These are phyloP conservation scores for Hypoxylon crocopeplum DNA, from an alignment of 495 filamentous ascomycete species.

Conservation along the genomic window DNA sequence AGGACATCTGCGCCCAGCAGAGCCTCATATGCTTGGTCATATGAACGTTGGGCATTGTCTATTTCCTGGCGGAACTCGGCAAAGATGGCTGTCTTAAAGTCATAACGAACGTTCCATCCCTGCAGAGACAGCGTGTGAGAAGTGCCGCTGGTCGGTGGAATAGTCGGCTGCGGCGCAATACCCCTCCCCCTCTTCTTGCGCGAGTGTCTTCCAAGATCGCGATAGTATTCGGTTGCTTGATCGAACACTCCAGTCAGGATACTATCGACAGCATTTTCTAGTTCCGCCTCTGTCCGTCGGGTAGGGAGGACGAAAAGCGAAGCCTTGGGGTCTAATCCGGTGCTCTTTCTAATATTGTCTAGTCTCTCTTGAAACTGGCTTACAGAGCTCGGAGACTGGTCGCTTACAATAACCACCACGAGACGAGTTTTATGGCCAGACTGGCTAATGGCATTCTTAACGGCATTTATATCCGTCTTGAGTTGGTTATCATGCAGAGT, in stretches of 20 bases:
- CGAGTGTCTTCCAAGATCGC: constrained; percentile 86
- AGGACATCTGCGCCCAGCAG: constrained; percentile 82
- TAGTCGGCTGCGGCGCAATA: constrained; percentile 77
- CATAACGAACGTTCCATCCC: constrained; percentile 90
- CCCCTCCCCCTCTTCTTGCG: constrained; percentile 82
- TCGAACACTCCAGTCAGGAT: constrained; percentile 69
- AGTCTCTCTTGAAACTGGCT: constrained; percentile 72
- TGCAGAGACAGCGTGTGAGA: constrained; percentile 82
- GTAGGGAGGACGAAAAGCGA: constrained; percentile 66
- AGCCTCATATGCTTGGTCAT: constrained; percentile 82
- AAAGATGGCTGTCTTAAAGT: constrained; percentile 89
- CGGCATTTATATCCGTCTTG: constrained; percentile 82
- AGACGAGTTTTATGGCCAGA: constrained; percentile 77
- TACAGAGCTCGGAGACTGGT: constrained; percentile 64
- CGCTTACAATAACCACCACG: constrained; percentile 78
- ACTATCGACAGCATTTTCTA: constrained; percentile 67
- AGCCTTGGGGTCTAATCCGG: constrained; percentile 77
- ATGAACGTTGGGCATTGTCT: constrained; percentile 82
- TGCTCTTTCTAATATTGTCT: constrained; percentile 73
- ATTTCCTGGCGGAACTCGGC: constrained; percentile 91
- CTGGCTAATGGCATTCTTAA: constrained; percentile 68
- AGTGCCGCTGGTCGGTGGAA: constrained; percentile 80
- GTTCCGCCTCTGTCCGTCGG: constrained; percentile 56
- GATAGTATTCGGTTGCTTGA: constrained; percentile 80
- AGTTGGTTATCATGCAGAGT: constrained; percentile 83